These are phyloP conservation scores for Tricholoma furcatifolium DNA, from an alignment of 768 basidiomycete genomes.

Conservation along the genomic window DNA sequence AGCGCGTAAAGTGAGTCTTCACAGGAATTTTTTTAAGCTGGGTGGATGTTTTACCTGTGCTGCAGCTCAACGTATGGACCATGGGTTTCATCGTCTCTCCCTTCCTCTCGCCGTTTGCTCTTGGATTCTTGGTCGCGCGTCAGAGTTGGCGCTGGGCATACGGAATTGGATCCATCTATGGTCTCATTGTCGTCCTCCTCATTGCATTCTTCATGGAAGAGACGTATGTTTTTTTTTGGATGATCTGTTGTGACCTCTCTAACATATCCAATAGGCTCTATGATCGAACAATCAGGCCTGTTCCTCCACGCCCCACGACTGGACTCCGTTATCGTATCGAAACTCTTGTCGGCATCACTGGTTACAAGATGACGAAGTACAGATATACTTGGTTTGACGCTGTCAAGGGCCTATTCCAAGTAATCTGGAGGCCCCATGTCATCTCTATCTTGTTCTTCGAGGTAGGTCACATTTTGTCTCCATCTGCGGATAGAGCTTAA, in stretches of 20 bases:
- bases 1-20: constrained; percentile 42
- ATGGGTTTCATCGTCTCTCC: constrained; percentile 71
- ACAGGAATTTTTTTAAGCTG: neutral
- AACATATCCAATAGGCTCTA: constrained; percentile 48
- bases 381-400: constrained; percentile 49
- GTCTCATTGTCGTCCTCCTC: constrained; percentile 49
- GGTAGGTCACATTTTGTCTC: constrained; percentile 27
- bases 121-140: constrained; percentile 66
- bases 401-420: constrained; percentile 42
- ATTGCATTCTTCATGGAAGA: constrained; percentile 65
- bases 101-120: constrained; percentile 62
- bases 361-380: constrained; percentile 54
- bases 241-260: neutral
- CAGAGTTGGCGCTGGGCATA: constrained; percentile 67
- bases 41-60: neutral
- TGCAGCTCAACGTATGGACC: constrained; percentile 66
- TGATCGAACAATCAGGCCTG: constrained; percentile 54
- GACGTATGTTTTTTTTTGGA: constrained; percentile 41
- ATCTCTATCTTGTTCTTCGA: constrained; percentile 52
- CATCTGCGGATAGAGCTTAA: neutral
- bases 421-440: constrained; percentile 65
- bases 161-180: constrained; percentile 62
- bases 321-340: constrained; percentile 53
- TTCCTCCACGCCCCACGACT: constrained; percentile 39
- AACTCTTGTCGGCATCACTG: constrained; percentile 64